Evolutionary conservation across 192 early-diverging fungal genomes (phyloP).

Genomic region (Podila epigama): DNA sequence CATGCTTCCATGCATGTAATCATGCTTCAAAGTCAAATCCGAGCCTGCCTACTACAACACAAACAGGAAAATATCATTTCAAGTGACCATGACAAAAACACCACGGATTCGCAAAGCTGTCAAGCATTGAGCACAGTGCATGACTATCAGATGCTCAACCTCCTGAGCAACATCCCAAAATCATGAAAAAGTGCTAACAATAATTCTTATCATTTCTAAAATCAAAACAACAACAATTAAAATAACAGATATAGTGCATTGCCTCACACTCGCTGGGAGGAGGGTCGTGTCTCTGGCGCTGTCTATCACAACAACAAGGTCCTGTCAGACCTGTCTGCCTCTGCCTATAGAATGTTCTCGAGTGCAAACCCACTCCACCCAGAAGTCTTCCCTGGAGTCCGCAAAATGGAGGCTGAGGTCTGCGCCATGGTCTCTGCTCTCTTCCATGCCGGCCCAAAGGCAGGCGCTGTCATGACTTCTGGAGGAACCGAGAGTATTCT

Average conservation of each 20-base stretch:
- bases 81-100: too few species aligned
- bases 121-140: too few species aligned
- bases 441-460: constrained; percentile 78
- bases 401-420: constrained; percentile 95
- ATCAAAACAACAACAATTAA: too few species aligned
- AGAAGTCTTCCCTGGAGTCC: constrained; percentile 93
- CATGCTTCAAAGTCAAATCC: too few species aligned
- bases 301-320: constrained; percentile 94
- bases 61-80: background rate
- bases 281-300: constrained; percentile 86
- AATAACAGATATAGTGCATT: constrained; percentile 27
- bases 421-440: constrained; percentile 90
- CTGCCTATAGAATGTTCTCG: constrained; percentile 86
- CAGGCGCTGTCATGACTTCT: constrained; percentile 89
- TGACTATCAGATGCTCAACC: too few species aligned
- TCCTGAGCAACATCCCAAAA: too few species aligned
- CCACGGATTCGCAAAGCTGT: too few species aligned
- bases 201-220: background rate
- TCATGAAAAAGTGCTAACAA: background rate
- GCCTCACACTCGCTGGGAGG: constrained; percentile 68
- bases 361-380: constrained; percentile 93
- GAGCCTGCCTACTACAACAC: too few species aligned
- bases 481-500: constrained; percentile 95
- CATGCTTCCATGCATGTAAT: too few species aligned
- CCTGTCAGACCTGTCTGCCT: constrained; percentile 72